Conservation (phyloP, 2,329 filamentous ascomycete genomes). For the Alternaria sp. region DNA sequence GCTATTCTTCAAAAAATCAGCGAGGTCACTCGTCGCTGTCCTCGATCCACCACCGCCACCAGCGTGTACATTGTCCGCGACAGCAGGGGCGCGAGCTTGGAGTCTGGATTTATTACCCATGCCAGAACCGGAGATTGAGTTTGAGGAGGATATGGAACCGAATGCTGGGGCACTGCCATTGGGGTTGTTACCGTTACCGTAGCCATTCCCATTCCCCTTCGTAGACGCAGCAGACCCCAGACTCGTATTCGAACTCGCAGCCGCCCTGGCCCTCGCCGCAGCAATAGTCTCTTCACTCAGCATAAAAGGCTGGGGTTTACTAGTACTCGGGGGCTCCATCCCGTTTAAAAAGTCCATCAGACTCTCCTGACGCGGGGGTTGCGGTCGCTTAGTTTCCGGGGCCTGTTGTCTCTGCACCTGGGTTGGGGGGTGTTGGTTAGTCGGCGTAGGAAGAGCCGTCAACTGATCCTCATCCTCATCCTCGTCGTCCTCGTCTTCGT, state of each 20-base stretch:
- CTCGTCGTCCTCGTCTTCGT: conserved; percentile 31
- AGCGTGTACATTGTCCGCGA: conserved; percentile 17
- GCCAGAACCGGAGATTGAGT: no score
- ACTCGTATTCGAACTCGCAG: no score
- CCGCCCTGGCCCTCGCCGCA: conserved; percentile 36
- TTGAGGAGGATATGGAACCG: conserved; percentile 19
- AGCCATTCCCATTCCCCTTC: no score
- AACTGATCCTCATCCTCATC: conserved; percentile 57
- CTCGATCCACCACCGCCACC: conserved; percentile 11
- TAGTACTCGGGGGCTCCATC: conserved; percentile 64
- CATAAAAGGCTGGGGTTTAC: conserved; percentile 42
- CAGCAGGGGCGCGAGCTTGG: conserved; percentile 36
- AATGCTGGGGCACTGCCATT: conserved; percentile 10
- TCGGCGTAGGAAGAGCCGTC: conserved; percentile 53
- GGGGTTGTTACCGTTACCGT: conserved; percentile 1
- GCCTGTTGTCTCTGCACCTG: background rate
- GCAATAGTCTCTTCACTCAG: conserved; percentile 41
- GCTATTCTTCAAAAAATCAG: conserved; percentile 52
- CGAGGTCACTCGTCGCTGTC: conserved; percentile 50
- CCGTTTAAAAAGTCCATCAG: conserved; percentile 76
- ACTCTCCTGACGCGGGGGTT: conserved; percentile 56
- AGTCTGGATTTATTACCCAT: conserved; percentile 33
- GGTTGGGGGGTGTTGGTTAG: conserved; percentile 16
- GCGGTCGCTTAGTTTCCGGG: background rate
- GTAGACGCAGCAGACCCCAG: no score